Base-by-base conservation (phyloP, 2,329 filamentous ascomycete species). In the Paecilomyces sp. region DNA sequence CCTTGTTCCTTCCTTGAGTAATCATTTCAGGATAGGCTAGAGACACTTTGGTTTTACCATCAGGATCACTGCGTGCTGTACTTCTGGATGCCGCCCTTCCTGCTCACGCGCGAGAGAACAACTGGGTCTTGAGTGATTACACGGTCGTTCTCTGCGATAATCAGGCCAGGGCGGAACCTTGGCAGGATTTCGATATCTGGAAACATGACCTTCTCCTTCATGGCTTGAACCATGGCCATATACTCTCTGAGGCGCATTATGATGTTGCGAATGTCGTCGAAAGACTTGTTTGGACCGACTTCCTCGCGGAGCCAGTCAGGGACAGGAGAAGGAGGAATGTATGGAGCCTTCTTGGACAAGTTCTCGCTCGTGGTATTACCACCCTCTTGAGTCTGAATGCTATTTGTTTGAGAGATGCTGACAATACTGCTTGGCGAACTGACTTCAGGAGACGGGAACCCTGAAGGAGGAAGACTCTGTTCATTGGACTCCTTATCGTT, bases 181-280 rank as follows among this genome's bases (percentile, higher is more conserved):
- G 75, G 75, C 52, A 77, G 61, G 50, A 77, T 75, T 61, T 76
- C 75, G 50, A 77, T 70, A 63, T 77, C 75, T 0, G 75, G 75
- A 56, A 77, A 77, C 22, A 63, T 63, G 7, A 62, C 62, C 51
- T 56, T 62, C 51, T 47, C 63, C 25, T 28, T 63, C 36, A 3
- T 57, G 57, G 9, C 54, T 50, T 55, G 34, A n/a, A 67, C 56
- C 8, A 51, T 30, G 1, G 58, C 55, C 57, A 76, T 61, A 56
- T 73, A 57, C 0, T 34, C 33, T 2, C 61, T 62, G 13, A 76
- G 64, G 13, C 59, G 55, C 3, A 60, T 13, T 8, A 77, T 62
- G 6, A 76, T 63, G 0, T 47, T 24, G 1, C 70, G 66, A 9
- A 75, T 65, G 5, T 75, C 65, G 1, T 56, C 58, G 22, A 76